These are phyloP conservation scores for Amaranthus cruentus DNA, from an alignment of 148 eudicot species.

Conservation along the genomic window DNA sequence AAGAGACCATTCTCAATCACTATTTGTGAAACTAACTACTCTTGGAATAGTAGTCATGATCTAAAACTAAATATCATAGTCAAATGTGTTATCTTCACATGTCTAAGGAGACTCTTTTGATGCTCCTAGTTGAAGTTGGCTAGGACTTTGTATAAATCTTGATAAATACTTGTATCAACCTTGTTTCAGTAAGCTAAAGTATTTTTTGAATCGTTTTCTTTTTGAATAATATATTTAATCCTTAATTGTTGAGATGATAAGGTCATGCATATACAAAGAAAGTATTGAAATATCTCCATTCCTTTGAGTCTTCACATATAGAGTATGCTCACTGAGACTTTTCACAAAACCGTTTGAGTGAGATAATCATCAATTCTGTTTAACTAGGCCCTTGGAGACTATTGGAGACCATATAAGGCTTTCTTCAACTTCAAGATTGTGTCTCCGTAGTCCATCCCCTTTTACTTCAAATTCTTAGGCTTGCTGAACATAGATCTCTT, in stretches of 20 bases:
- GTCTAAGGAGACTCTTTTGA: neutral
- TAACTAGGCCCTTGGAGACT: too few species aligned
- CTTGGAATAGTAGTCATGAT: neutral
- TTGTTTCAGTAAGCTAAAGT: constrained; percentile 16
- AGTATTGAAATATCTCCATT: neutral
- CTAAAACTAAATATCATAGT: neutral
- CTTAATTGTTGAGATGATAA: neutral
- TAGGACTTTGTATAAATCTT: neutral
- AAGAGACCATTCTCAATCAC: neutral
- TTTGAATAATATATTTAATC: constrained; percentile 13
- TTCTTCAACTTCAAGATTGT: too few species aligned
- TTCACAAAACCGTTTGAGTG: too few species aligned
- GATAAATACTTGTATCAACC: neutral
- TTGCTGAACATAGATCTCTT: neutral
- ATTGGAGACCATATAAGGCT: too few species aligned
- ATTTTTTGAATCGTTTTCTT: constrained; percentile 7
- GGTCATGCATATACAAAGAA: constrained; percentile 26
- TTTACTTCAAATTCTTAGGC: too few species aligned
- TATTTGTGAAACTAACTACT: neutral
- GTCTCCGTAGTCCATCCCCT: too few species aligned
- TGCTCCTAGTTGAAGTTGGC: neutral
- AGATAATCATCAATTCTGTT: neutral
- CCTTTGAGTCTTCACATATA: constrained; percentile 15
- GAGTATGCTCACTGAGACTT: neutral
- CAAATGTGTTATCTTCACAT: neutral